Percentiles rank a stretch among this genome's conserved stretches.
These are phyloP conservation scores for Kandelia obovata DNA, from an alignment of 345 rosid species.

Conservation along the genomic window DNA sequence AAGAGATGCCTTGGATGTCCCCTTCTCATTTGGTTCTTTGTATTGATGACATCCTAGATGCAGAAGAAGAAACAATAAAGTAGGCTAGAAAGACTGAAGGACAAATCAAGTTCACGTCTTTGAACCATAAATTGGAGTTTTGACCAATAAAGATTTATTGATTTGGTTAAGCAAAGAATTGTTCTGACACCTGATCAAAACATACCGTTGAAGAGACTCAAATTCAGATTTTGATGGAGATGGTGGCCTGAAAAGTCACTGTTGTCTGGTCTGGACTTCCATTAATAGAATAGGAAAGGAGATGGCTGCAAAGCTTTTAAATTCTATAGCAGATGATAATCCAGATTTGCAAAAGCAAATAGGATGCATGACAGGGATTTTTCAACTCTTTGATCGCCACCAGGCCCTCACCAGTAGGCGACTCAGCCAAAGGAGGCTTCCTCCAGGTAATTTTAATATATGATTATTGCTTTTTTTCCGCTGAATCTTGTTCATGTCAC, in stretches of 20 bases:
- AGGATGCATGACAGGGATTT: slow-evolving; percentile 93
- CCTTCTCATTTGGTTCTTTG: slow-evolving; percentile 28
- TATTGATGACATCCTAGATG: slow-evolving; percentile 27
- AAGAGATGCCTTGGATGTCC: slow-evolving; percentile 11
- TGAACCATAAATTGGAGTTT: too few relatives aligned
- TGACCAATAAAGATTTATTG: background rate
- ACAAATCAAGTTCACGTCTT: too few relatives aligned
- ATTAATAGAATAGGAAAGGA: slow-evolving; percentile 2
- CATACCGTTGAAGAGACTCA: slow-evolving; percentile 4
- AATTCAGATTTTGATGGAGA: slow-evolving; percentile 11
- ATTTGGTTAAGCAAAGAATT: slow-evolving; percentile 19
- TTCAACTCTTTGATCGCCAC: slow-evolving; percentile 84
- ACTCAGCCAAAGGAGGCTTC: slow-evolving; percentile 50
- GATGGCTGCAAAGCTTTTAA: slow-evolving; percentile 95
- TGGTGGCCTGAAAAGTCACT: background rate
- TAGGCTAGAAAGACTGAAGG: background rate
- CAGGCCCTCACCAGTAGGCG: slow-evolving; percentile 52
- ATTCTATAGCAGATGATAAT: slow-evolving; percentile 88
- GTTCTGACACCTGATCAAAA: slow-evolving; percentile 12
- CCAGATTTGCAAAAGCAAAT: slow-evolving; percentile 91
- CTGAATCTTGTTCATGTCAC: slow-evolving; percentile 1
- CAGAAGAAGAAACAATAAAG: slow-evolving; percentile 8
- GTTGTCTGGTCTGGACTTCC: background rate
- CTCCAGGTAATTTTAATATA: slow-evolving; percentile 48
- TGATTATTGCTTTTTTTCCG: background rate